A percentile compares a stretch with the other conserved stretches of the same genome.
These are phyloP conservation scores for Picochlorum sp. DNA, from an alignment of 139 green algal species.

Conservation along the genomic window DNA sequence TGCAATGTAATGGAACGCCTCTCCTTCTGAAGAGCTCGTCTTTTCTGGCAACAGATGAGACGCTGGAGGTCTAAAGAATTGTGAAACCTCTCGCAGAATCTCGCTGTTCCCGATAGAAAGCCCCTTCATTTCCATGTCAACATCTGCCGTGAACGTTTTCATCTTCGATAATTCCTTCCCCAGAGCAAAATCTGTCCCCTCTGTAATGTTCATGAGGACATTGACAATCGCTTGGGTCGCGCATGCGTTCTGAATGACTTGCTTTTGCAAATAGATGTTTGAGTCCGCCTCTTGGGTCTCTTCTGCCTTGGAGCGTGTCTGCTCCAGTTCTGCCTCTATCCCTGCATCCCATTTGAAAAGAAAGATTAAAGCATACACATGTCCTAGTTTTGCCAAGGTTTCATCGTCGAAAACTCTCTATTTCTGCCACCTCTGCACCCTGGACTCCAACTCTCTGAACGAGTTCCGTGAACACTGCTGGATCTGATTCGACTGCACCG, in stretches of 20 bases:
- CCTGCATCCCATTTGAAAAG: conserved; percentile 87
- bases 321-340: too few species aligned
- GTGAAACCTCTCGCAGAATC: conserved; percentile 79
- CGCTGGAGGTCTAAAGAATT: conserved; percentile 92
- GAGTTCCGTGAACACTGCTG: conserved; percentile 91
- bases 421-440: conserved; percentile 77
- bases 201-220: conserved; percentile 81
- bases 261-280: conserved; percentile 89
- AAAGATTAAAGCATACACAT: conserved; percentile 93
- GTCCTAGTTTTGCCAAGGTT: conserved; percentile 44
- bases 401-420: conserved; percentile 76
- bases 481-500: conserved; percentile 50
- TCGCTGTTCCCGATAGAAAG: conserved; percentile 94
- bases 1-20: conserved; percentile 78
- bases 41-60: conserved; percentile 66
- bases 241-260: conserved; percentile 93
- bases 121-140: conserved; percentile 72
- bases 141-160: conserved; percentile 76
- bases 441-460: conserved; percentile 80
- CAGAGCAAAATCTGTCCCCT: conserved; percentile 35
- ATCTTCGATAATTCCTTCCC: conserved; percentile 65
- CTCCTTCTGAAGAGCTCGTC: conserved; percentile 35
- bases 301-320: too few species aligned
- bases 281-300: conserved; percentile 55
- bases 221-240: conserved; percentile 91